A percentile compares a stretch with the other conserved stretches of the same genome.
Conservation (phyloP, 73 alveolate genomes). For the Paramecium tetraurelia region DNA sequence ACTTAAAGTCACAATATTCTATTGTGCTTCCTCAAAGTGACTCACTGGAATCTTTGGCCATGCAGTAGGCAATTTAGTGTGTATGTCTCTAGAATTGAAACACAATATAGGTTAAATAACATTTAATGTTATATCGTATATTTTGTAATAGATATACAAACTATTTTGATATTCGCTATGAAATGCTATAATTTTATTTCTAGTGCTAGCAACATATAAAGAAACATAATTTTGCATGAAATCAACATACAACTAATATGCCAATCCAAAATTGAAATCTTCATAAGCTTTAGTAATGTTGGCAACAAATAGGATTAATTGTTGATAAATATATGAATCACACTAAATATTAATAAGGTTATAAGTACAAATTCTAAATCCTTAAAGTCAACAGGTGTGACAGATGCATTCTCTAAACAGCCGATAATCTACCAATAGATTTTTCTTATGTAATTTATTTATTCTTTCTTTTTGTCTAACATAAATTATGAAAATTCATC, state of each 20-base stretch:
- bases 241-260: neutral
- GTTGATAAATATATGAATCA: neutral
- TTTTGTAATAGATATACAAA: neutral
- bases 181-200: constrained; percentile 17
- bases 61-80: neutral
- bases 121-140: neutral
- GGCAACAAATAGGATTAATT: neutral
- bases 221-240: constrained; percentile 14
- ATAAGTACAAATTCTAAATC: neutral
- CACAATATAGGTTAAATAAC: neutral
- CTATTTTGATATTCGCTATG: neutral
- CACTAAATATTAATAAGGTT: neutral
- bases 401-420: neutral
- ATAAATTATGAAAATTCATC: neutral
- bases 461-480: neutral
- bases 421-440: constrained; percentile 1
- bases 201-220: neutral
- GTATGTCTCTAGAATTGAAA: neutral
- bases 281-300: constrained; percentile 15
- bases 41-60: constrained; percentile 12
- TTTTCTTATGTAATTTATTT: constrained; percentile 18
- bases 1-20: neutral
- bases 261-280: neutral
- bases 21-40: constrained; percentile 1
- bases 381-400: neutral